phyloP scores from a whole-genome alignment of 352 stramenopile species.

The Pseudoperonospora humuli region DNA sequence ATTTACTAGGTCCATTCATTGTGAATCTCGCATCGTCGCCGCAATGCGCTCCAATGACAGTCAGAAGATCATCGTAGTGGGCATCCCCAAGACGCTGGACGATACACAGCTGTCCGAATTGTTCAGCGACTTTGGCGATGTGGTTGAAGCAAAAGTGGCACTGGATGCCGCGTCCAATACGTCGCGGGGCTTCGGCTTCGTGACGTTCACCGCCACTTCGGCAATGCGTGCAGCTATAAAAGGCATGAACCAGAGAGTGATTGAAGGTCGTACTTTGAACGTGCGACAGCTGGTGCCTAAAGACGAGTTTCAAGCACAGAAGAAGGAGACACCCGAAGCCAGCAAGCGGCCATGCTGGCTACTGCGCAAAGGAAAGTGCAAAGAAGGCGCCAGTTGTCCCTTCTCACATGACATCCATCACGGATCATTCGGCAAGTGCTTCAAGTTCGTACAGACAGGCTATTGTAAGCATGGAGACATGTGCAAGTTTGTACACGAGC shows the following conservation, averaged over 20 bases:
- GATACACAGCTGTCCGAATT: slow-evolving; percentile 57
- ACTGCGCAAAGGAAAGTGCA: slow-evolving; percentile 73
- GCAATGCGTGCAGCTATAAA: slow-evolving; percentile 68
- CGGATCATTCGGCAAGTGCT: slow-evolving; percentile 70
- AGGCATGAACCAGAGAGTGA: slow-evolving; percentile 64
- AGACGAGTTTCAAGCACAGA: slow-evolving; percentile 51
- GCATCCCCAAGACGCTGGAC: slow-evolving; percentile 68
- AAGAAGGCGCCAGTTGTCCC: slow-evolving; percentile 53
- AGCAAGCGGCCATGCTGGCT: slow-evolving; percentile 56
- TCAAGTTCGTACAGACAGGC: slow-evolving; percentile 70
- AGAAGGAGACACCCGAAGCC: slow-evolving; percentile 29
- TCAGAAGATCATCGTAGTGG: slow-evolving; percentile 82
- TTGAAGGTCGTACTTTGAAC: slow-evolving; percentile 66
- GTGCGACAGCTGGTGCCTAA: slow-evolving; percentile 69
- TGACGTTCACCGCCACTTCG: slow-evolving; percentile 66
- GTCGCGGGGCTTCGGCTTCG: slow-evolving; percentile 76
- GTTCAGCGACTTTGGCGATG: slow-evolving; percentile 63
- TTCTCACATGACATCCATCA: slow-evolving; percentile 73
- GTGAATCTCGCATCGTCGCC: too few relatives aligned
- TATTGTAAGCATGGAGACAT: slow-evolving; percentile 59
- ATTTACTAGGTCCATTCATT: too few relatives aligned
- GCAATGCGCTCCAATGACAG: slow-evolving; percentile 67
- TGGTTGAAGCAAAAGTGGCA: slow-evolving; percentile 72
- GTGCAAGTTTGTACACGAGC: slow-evolving; percentile 60
- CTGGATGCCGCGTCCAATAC: slow-evolving; percentile 44